Percentiles rank a stretch among this genome's conserved stretches.
These are phyloP conservation scores for Carex littledalei DNA, from an alignment of 176 grass and related monocot species.

Conservation along the genomic window DNA sequence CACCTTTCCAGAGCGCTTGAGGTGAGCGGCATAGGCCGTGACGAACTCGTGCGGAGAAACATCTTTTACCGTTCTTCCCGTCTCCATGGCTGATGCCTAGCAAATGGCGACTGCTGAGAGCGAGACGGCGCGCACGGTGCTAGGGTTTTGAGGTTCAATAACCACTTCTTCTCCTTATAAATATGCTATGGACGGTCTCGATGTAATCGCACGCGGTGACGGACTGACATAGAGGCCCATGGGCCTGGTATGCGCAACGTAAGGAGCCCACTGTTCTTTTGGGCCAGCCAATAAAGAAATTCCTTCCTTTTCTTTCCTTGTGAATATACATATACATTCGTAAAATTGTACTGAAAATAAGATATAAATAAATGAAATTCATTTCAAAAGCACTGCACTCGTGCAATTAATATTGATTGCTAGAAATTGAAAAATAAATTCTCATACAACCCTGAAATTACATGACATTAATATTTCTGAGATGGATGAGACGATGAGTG, in stretches of 20 bases:
- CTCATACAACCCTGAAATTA: too few species aligned
- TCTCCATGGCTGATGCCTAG: slow-evolving; percentile 11
- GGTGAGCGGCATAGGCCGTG: slow-evolving; percentile 61
- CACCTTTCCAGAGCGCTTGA: slow-evolving; percentile 76
- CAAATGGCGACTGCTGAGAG: slow-evolving; percentile 1
- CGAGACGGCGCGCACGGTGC: not conserved
- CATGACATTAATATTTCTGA: too few species aligned
- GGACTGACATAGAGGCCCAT: not conserved
- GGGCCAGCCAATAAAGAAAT: not conserved
- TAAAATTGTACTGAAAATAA: too few species aligned
- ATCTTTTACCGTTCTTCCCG: slow-evolving; percentile 47
- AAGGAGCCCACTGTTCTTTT: not conserved
- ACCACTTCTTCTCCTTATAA: not conserved
- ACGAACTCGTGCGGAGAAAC: slow-evolving; percentile 55
- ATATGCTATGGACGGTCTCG: not conserved
- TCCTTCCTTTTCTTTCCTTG: not conserved
- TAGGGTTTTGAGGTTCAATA: slow-evolving; percentile 18
- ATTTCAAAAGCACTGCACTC: too few species aligned
- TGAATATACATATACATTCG: not conserved
- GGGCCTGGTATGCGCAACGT: not conserved
- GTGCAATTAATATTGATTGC: too few species aligned
- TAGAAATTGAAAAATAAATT: too few species aligned
- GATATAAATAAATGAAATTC: too few species aligned
- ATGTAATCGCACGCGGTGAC: not conserved
- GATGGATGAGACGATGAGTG: too few species aligned